Conservation (phyloP, 805 yeast species). For the Teunomyces aglyptinius region DNA sequence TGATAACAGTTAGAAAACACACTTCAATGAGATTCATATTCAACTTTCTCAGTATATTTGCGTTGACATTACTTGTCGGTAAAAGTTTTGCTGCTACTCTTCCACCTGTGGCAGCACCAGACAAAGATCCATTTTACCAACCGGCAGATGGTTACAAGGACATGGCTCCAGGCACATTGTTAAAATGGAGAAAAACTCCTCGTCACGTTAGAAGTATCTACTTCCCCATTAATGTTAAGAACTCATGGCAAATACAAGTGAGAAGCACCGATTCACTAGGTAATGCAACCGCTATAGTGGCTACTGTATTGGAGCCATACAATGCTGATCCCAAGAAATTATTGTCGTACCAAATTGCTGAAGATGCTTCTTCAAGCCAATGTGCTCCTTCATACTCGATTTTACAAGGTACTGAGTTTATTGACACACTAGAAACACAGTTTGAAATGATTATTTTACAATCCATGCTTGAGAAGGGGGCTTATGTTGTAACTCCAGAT, state of each 20-base stretch:
- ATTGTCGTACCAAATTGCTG: conserved; percentile 18
- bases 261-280: conserved; percentile 20
- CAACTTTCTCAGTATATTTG: not conserved
- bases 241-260: conserved; percentile 20
- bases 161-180: conserved; percentile 20
- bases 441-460: conserved; percentile 15
- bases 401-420: conserved; percentile 10
- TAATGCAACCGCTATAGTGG: conserved; percentile 19
- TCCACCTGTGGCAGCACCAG: not conserved
- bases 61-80: not conserved
- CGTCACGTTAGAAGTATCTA: conserved; percentile 14
- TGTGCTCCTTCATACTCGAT: conserved; percentile 24
- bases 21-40: not conserved
- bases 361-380: conserved; percentile 19
- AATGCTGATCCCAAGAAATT: conserved; percentile 22
- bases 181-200: conserved; percentile 21
- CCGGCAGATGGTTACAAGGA: conserved; percentile 22
- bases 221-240: conserved; percentile 19
- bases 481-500: conserved; percentile 33
- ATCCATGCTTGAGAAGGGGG: conserved; percentile 23
- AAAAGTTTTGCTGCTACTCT: not conserved
- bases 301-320: conserved; percentile 22
- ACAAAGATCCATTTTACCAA: conserved; percentile 22
- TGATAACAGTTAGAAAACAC: not conserved
- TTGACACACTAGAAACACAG: conserved; percentile 15